These are phyloP conservation scores for Ajuga chamaepitys DNA, from an alignment of 257 asterid genomes.

Conservation along the genomic window DNA sequence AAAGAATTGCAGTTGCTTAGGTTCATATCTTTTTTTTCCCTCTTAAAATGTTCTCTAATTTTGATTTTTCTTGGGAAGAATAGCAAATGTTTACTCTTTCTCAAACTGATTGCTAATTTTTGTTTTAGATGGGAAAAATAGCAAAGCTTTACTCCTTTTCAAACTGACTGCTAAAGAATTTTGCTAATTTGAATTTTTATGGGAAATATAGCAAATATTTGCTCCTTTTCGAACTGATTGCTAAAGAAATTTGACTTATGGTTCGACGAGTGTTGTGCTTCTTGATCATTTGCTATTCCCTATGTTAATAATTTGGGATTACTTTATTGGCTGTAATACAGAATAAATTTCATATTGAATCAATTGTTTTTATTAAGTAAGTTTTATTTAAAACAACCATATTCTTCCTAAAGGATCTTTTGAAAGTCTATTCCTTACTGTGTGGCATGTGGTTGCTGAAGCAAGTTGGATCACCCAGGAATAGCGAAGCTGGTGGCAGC, in stretches of 20 bases:
- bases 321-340: not conserved
- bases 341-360: not conserved
- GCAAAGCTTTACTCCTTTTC: not conserved
- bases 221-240: not conserved
- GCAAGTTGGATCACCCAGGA: slow-evolving; percentile 86
- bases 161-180: not conserved
- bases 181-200: too few species aligned
- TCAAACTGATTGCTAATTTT: not conserved
- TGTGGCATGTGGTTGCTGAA: slow-evolving; percentile 29
- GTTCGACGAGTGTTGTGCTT: not conserved
- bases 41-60: not conserved
- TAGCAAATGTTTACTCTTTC: not conserved
- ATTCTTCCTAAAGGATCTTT: slow-evolving; percentile 12
- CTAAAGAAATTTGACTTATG: not conserved
- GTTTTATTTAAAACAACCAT: not conserved
- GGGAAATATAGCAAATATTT: not conserved
- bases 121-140: not conserved
- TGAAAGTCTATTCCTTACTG: not conserved
- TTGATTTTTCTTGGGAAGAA: not conserved
- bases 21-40: slow-evolving; percentile 6
- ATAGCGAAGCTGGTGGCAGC: slow-evolving; percentile 76
- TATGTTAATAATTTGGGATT: not conserved
- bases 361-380: not conserved
- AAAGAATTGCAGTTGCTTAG: slow-evolving; percentile 64
- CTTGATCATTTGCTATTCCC: not conserved